Evolutionary conservation across 257 asterid genomes (phyloP).

Genomic region (Buddleja alternifolia): DNA sequence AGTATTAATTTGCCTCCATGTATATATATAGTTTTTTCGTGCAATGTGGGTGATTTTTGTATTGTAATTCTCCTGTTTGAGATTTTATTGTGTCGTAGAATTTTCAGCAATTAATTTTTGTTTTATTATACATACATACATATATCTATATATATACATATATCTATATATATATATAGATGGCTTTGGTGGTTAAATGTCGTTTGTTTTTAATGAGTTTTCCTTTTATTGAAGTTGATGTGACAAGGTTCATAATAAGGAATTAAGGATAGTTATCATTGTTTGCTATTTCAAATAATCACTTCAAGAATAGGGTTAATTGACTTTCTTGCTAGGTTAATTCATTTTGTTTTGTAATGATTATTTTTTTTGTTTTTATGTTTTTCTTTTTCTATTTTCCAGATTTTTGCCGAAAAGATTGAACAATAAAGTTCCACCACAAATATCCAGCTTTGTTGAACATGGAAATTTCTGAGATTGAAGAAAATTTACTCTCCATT

Average conservation of each 20-base stretch:
- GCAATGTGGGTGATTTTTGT: conserved; percentile 26
- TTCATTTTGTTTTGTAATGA: conserved; percentile 22
- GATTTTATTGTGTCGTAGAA: neutral
- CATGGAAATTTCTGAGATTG: conserved; percentile 81
- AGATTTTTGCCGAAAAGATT: conserved; percentile 35
- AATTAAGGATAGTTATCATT: conserved; percentile 26
- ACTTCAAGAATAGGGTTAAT: conserved; percentile 10
- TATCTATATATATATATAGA: too few relatives aligned
- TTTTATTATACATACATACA: too few relatives aligned
- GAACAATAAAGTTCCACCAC: conserved; percentile 8
- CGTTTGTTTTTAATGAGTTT: conserved; percentile 31
- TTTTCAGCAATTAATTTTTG: conserved; percentile 7
- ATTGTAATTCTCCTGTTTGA: neutral
- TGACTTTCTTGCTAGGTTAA: conserved; percentile 17
- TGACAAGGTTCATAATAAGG: conserved; percentile 21
- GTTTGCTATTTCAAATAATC: conserved; percentile 29
- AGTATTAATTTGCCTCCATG: conserved; percentile 5
- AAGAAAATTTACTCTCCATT: conserved; percentile 68
- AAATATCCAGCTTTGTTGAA: conserved; percentile 3
- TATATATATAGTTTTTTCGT: neutral
- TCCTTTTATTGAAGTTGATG: conserved; percentile 24
- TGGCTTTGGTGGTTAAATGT: conserved; percentile 27
- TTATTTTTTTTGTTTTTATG: neutral
- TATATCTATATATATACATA: too few relatives aligned
- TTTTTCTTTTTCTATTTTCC: conserved; percentile 24